These are phyloP conservation scores for Lasiosphaeria miniovina DNA, from an alignment of 495 filamentous ascomycete species.

Conservation along the genomic window DNA sequence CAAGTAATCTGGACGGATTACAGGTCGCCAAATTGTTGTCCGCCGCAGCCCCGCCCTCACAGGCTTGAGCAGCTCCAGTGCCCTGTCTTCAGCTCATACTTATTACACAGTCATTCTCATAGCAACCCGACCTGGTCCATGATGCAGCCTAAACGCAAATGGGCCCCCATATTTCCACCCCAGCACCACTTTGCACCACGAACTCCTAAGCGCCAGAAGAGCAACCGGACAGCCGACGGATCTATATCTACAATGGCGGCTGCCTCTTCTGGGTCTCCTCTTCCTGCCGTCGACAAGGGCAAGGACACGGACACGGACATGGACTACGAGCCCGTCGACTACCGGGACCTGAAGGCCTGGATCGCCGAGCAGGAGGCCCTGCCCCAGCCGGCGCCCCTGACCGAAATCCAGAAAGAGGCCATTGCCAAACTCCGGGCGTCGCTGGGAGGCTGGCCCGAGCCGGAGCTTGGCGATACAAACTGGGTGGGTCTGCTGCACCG, in stretches of 20 bases:
- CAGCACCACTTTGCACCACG: too few species aligned
- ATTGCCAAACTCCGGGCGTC: constrained; percentile 30
- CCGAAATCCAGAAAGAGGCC: constrained; percentile 29
- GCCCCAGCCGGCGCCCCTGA: constrained; percentile 28
- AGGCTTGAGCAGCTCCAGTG: background rate
- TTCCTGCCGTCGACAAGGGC: too few species aligned
- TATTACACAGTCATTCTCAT: background rate
- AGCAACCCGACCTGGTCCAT: too few species aligned
- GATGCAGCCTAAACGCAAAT: too few species aligned
- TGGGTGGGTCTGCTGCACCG: constrained; percentile 38
- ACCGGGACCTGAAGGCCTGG: constrained; percentile 34
- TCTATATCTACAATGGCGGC: too few species aligned
- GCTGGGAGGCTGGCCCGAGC: constrained; percentile 22
- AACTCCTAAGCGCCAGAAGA: too few species aligned
- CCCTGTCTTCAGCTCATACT: background rate
- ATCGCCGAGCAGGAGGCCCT: constrained; percentile 30
- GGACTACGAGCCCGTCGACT: constrained; percentile 23
- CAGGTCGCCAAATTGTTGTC: too few species aligned
- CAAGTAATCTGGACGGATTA: too few species aligned
- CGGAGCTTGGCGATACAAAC: constrained; percentile 28
- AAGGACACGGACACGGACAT: background rate
- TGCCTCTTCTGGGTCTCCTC: too few species aligned
- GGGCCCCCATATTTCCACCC: too few species aligned
- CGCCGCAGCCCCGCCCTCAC: too few species aligned
- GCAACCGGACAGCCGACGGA: too few species aligned